These are phyloP conservation scores for Tephrocybe sp. DNA, from an alignment of 768 basidiomycete species.

Conservation along the genomic window DNA sequence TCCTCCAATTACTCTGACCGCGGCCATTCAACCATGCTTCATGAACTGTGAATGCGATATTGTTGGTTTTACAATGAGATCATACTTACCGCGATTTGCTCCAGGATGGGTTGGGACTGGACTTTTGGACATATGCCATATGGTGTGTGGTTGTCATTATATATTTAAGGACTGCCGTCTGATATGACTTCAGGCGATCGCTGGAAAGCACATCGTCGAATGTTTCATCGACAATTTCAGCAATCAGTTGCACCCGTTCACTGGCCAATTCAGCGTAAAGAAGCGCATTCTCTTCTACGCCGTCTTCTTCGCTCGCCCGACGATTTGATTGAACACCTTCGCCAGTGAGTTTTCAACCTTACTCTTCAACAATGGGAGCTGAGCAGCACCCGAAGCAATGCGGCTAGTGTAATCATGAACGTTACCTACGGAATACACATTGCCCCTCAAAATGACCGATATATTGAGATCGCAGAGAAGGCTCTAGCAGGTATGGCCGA, in stretches of 20 bases:
- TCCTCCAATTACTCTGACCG: slow-evolving; percentile 57
- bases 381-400: slow-evolving; percentile 31
- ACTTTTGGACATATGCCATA: slow-evolving; percentile 57
- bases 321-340: slow-evolving; percentile 45
- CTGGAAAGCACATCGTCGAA: slow-evolving; percentile 51
- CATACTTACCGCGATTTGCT: not conserved
- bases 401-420: slow-evolving; percentile 52
- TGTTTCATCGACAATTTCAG: slow-evolving; percentile 52
- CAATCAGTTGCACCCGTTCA: slow-evolving; percentile 38
- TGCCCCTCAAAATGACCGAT: slow-evolving; percentile 39
- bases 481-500: slow-evolving; percentile 49
- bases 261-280: slow-evolving; percentile 44
- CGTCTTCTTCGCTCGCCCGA: slow-evolving; percentile 41
- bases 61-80: not conserved
- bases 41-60: slow-evolving; percentile 40
- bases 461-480: slow-evolving; percentile 50
- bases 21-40: slow-evolving; percentile 44
- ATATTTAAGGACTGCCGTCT: not conserved
- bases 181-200: slow-evolving; percentile 35
- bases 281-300: slow-evolving; percentile 44
- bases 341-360: slow-evolving; percentile 35
- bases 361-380: not conserved
- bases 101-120: slow-evolving; percentile 43
- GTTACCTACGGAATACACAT: slow-evolving; percentile 50
- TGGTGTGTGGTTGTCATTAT: slow-evolving; percentile 23